Evolutionary conservation across 805 yeast species (phyloP).

Genomic region (Wickerhamomyces sydowiorum): DNA sequence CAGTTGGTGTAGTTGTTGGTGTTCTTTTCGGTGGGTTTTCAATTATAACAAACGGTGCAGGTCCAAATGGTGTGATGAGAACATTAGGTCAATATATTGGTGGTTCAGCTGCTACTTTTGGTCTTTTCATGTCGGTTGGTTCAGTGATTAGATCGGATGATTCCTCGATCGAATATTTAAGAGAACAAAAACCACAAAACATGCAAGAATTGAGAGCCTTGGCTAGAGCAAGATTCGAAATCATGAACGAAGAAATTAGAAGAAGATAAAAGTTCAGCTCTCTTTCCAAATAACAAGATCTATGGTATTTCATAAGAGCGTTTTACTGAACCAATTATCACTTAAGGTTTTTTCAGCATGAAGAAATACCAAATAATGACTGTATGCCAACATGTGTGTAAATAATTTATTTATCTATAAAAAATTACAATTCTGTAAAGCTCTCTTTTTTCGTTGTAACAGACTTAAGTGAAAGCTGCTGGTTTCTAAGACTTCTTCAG

Average conservation of each 20-base stretch:
- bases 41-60: constrained; percentile 91
- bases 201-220: constrained; percentile 34
- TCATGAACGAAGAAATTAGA: constrained; percentile 17
- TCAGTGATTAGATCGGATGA: constrained; percentile 81
- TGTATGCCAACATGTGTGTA: not conserved
- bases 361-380: not conserved
- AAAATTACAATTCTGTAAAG: not conserved
- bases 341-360: too few species aligned
- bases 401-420: not conserved
- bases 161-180: constrained; percentile 9
- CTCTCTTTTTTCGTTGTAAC: too few species aligned
- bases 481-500: too few species aligned
- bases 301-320: too few species aligned
- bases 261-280: constrained; percentile 9
- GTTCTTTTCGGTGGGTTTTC: constrained; percentile 92
- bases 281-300: constrained; percentile 1
- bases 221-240: constrained; percentile 36
- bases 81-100: constrained; percentile 94
- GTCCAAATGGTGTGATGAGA: constrained; percentile 95
- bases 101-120: constrained; percentile 96
- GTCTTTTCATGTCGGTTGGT: constrained; percentile 94
- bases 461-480: too few species aligned
- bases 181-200: constrained; percentile 20
- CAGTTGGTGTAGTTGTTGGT: constrained; percentile 87
- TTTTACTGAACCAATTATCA: too few species aligned